phyloP scores from a whole-genome alignment of 2,329 filamentous ascomycete species.

The Akanthomyces muscarius region DNA sequence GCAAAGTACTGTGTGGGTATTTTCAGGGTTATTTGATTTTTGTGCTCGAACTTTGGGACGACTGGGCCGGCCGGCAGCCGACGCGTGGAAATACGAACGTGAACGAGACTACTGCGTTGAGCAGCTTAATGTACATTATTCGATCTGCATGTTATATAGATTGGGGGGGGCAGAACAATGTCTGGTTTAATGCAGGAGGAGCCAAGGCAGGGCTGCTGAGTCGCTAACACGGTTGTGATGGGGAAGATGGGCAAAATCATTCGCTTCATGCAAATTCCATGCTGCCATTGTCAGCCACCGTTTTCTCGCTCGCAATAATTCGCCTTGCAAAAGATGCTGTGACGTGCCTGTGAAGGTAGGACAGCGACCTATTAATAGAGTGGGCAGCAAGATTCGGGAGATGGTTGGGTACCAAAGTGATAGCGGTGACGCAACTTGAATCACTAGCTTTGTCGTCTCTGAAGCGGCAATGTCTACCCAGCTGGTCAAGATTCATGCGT shows the following conservation, averaged over 20 bases:
- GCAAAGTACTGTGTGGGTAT: background rate
- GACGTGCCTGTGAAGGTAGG: background rate
- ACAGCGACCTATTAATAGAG: background rate
- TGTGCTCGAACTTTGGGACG: background rate
- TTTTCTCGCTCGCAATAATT: background rate
- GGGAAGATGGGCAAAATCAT: background rate
- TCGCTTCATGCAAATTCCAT: background rate
- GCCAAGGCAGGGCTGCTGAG: background rate
- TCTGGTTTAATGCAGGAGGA: background rate
- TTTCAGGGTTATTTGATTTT: background rate
- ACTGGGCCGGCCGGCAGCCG: background rate
- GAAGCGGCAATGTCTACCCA: background rate
- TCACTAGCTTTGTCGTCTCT: background rate
- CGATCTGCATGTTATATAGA: constrained; percentile 5
- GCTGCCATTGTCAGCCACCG: background rate
- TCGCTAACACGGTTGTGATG: background rate
- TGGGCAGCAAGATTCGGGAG: background rate
- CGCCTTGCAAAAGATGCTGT: background rate
- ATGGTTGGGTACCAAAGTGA: background rate
- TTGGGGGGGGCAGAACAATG: background rate
- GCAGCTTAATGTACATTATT: constrained; percentile 5
- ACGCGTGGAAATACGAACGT: background rate
- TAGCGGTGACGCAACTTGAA: background rate
- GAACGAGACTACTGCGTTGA: background rate
- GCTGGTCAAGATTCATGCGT: background rate